Evolutionary conservation across 2,329 filamentous ascomycete genomes (phyloP).

Genomic region (Thielaviopsis punctulata): DNA sequence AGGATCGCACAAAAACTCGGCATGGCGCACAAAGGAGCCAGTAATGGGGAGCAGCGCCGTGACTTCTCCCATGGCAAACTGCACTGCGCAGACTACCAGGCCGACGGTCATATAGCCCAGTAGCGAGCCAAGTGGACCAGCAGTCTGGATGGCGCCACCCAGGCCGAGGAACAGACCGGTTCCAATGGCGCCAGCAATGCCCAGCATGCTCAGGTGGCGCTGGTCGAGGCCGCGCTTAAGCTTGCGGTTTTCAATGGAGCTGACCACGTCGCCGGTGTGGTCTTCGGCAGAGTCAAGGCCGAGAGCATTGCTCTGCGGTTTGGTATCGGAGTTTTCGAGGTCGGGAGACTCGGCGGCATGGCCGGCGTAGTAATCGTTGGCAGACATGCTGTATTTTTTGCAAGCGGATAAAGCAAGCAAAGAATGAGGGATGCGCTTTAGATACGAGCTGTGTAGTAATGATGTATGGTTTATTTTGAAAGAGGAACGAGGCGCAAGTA

Average conservation of each 20-base stretch:
- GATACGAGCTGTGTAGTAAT: neutral
- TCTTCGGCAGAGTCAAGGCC: constrained; percentile 6
- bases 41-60: constrained; percentile 45
- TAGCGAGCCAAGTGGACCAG: constrained; percentile 30
- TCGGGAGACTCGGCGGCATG: neutral
- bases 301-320: constrained; percentile 1
- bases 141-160: constrained; percentile 33
- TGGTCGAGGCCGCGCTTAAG: constrained; percentile 28
- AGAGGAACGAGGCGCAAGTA: neutral
- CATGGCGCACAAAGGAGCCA: constrained; percentile 43
- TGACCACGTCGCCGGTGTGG: constrained; percentile 28
- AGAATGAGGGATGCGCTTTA: neutral
- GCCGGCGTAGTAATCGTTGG: neutral
- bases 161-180: constrained; percentile 44
- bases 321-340: constrained; percentile 2
- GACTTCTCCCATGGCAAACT: constrained; percentile 41
- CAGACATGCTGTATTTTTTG: neutral
- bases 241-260: constrained; percentile 29
- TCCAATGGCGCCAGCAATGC: constrained; percentile 43
- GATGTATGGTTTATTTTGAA: neutral
- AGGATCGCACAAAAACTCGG: constrained; percentile 43
- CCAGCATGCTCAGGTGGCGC: constrained; percentile 44
- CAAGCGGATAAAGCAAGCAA: too few relatives aligned
- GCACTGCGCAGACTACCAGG: constrained; percentile 38
- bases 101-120: constrained; percentile 39